Evolutionary conservation across 2,329 filamentous ascomycete species (phyloP), one percentile per base, ranked within the genome.

Genomic region (Trichoderma atroviride): DNA sequence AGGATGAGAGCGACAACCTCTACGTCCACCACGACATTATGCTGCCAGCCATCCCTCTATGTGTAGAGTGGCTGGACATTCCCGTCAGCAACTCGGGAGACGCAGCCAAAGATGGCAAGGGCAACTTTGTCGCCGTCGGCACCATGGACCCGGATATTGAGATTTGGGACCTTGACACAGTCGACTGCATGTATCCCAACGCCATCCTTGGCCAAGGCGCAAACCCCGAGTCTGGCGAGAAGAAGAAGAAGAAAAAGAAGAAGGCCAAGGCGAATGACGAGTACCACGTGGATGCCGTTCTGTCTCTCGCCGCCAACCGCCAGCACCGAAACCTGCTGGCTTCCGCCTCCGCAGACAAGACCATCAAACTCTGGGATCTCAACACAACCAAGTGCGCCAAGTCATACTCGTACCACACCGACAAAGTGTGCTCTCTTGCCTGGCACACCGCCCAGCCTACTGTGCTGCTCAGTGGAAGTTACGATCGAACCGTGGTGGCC

Each of bases 11-110:
- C 56, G 96, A 98, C 81, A 99, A 99, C 79, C 90, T 99, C 71
- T 99, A 99, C 80, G 95, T 99, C 29, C 96, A 99, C 83, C 96
- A 99, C 86, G 96, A 99, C 81, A 97, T 99, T 75, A 98, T 99
- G 95, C 87, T 99, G 68, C 96, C 96, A 37, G 95, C 95, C 29
- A 97, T 99, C 77, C 96, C 96, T 13, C 88, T 99, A 7, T 96
- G 93, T 76, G 87, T 98, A 52, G 96, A 99, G 83, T 99, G 96
- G 96, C 83, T 99, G 56, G 93, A 97, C 78, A 86, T 97, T 68
- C 91, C 93, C n/a, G 93, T 97, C 43, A 91, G 92, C 73, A 93
- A 93, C 78, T 81, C 85, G 13, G 83, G 80, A 57, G 82, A 86
- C 5, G 87, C 87, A 53, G 29, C 63, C n/a, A 87, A 88, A 71